Evolutionary conservation across 495 filamentous ascomycete species (phyloP), one percentile per base, ranked within the genome.

Genomic region (Penicillium verhagenii): DNA sequence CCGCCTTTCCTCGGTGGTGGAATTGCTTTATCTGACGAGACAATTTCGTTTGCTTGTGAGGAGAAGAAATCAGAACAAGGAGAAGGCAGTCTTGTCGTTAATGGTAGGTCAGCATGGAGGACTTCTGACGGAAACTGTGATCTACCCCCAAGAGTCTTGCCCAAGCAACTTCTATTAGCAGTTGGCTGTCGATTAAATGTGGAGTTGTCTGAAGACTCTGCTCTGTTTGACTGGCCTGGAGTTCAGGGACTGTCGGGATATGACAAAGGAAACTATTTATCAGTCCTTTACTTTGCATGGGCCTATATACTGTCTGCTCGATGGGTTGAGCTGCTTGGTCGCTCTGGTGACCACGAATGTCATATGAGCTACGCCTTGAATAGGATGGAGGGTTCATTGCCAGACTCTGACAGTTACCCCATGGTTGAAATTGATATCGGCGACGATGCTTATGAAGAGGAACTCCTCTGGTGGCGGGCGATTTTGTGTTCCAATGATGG

Each of bases 301-400:
- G 60, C 63, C 9, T 68, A 66, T 62, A 60, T 68, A 2, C 26
- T 68, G 14, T 64, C 60, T 53, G 63, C 55, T 45, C 51, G 53
- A 44, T 69, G 60, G 66, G 63, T 56, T 45, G 63, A 66, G 44
- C 40, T 64, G 44, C 60, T 69, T 28, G 33, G 53, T 47, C 35
- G 47, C 31, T 65, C 62, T 47, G 26, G 37, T 3, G 57, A 58
- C 9, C 63, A 63, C 37, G 49, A 63, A 52, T 52, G 54, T 52
- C 49, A 52, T 42, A 53, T 60, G 49, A 19, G 13, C 10, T 65
- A 59, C 39, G 53, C 35, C 7, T 20, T 29, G 35, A 14, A 42
- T 21, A 43, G 14, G 13, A 11, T 49, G 21, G 26, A 39, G 31
- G 9, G 31, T 20, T n/a, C 29, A 51, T 37, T 21, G 9, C 33